phyloP scores from a whole-genome alignment of 805 yeast genomes.

The Wickerhamiella shivajii region DNA sequence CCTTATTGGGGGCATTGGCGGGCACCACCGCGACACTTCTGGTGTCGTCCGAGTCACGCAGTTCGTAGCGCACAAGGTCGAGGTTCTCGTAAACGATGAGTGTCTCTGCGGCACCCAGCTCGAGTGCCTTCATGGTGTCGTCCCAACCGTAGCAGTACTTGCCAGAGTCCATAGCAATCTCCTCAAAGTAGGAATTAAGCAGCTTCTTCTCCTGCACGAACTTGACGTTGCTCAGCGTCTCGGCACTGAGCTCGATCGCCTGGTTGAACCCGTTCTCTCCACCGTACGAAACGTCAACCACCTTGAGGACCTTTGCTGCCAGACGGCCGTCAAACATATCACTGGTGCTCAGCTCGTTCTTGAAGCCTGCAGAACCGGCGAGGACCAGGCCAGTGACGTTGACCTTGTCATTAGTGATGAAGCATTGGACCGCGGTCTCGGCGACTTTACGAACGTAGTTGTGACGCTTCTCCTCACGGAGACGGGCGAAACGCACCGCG shows the following conservation, averaged over 20 bases:
- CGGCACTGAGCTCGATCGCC: slow-evolving; percentile 96
- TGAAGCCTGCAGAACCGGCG: slow-evolving; percentile 99
- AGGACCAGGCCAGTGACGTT: slow-evolving; percentile 87
- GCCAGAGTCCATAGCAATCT: slow-evolving; percentile 94
- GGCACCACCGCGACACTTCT: slow-evolving; percentile 58
- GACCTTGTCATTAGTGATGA: slow-evolving; percentile 87
- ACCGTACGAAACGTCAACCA: slow-evolving; percentile 96
- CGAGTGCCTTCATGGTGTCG: slow-evolving; percentile 91
- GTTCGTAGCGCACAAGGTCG: slow-evolving; percentile 67
- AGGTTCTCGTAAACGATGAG: slow-evolving; percentile 88
- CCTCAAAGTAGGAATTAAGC: slow-evolving; percentile 84
- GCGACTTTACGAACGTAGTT: slow-evolving; percentile 97
- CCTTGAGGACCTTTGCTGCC: slow-evolving; percentile 70
- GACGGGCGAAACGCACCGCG: slow-evolving; percentile 95
- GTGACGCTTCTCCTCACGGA: slow-evolving; percentile 98
- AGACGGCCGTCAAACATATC: slow-evolving; percentile 88
- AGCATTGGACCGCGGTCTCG: slow-evolving; percentile 94
- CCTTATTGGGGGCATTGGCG: slow-evolving; percentile 61
- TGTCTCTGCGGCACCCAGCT: slow-evolving; percentile 88
- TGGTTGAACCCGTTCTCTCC: slow-evolving; percentile 99
- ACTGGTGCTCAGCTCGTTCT: slow-evolving; percentile 81
- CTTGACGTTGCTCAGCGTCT: slow-evolving; percentile 90
- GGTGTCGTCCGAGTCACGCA: slow-evolving; percentile 69
- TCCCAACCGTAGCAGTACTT: slow-evolving; percentile 95
- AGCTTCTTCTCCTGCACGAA: slow-evolving; percentile 97